Evolutionary conservation across 768 basidiomycete genomes (phyloP), one percentile per base, ranked within the genome.

Genomic region (Hortiboletus flavorubellus): DNA sequence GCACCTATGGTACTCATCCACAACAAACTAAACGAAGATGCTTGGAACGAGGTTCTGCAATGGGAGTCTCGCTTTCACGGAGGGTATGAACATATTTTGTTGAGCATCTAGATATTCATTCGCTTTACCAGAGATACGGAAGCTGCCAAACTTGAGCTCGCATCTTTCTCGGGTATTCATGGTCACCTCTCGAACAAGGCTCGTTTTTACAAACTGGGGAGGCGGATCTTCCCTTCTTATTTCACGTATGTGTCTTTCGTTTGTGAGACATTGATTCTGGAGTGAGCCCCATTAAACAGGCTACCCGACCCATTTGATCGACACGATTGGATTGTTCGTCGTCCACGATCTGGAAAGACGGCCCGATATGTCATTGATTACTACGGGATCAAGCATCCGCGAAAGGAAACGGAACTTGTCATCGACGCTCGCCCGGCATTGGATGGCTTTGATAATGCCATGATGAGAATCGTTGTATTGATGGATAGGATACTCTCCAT

Each of bases 1-100:
- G 43, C 12, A 21, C 34, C 29, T 11, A 52, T 59, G 46, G 46
- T 59, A 5, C 31, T 42, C 43, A 38, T 59, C n/a, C 58, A 59
- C 40, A 59, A 55, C 15, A 49, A 26, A n/a, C 5, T 54, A 1
- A 60, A 59, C 15, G 59, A 59, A 18, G 59, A 59, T 5, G 47
- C 58, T 21, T 54, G 51, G 57, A 49, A 38, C 8, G 33, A 46
- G 29, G 58, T 54, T n/a, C 11, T 59, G n/a, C 51, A 5, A 37
- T 59, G 51, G 51, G 58, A 60, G 31, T 59, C 58, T 7, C 59
- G 44, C 39, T 59, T 59, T 12, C 59, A 59, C 21, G 58, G 58
- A 54, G 51, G 58, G 51, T 59, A 49, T 8, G 51, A 26, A 47
- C 6, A n/a, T n/a, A 18, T 4, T 41, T 4, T 31, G 4, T 49